A percentile compares a stretch with the other conserved stretches of the same genome.
These are phyloP conservation scores for Sporothrix humicola DNA, from an alignment of 2,329 filamentous ascomycete genomes.

Conservation along the genomic window DNA sequence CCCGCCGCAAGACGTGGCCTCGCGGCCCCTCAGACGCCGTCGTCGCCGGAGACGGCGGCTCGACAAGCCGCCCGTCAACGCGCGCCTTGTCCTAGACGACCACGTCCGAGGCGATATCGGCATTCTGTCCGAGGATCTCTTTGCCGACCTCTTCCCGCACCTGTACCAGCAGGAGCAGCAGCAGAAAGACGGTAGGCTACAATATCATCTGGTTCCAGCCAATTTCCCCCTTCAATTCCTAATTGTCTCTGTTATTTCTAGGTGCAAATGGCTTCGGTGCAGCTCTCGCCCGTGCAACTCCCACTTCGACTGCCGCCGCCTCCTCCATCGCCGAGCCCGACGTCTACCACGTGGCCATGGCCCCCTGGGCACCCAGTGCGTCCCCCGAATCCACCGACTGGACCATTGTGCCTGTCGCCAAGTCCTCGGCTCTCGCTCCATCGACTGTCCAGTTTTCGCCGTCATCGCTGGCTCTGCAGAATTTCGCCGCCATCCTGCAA, in stretches of 20 bases:
- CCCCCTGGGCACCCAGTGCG: slow-evolving; percentile 70
- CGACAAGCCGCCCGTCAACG: slow-evolving; percentile 77
- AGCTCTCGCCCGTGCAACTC: slow-evolving; percentile 31
- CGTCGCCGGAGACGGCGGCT: slow-evolving; percentile 59
- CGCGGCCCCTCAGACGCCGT: slow-evolving; percentile 39
- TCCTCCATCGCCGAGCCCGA: slow-evolving; percentile 43
- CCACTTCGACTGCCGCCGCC: slow-evolving; percentile 28
- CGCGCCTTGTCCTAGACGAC: slow-evolving; percentile 82
- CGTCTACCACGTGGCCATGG: slow-evolving; percentile 70
- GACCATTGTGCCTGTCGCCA: slow-evolving; percentile 80
- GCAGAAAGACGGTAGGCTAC: slow-evolving; percentile 50
- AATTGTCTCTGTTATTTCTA: background rate
- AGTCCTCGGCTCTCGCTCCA: slow-evolving; percentile 68
- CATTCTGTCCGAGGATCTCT: slow-evolving; percentile 84
- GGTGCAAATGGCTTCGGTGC: slow-evolving; percentile 32
- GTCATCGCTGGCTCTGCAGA: slow-evolving; percentile 74
- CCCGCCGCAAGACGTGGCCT: slow-evolving; percentile 23
- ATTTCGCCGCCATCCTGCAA: slow-evolving; percentile 75
- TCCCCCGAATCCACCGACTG: slow-evolving; percentile 70
- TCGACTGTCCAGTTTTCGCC: slow-evolving; percentile 82
- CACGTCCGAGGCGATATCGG: slow-evolving; percentile 85
- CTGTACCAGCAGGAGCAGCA: slow-evolving; percentile 41
- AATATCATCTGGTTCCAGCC: background rate
- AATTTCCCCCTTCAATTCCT: background rate
- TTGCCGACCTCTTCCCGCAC: slow-evolving; percentile 77